Percentiles rank a stretch among this genome's conserved stretches.
Evolutionary conservation across 768 basidiomycete species (phyloP).

Genomic region (Daedalea quercina): DNA sequence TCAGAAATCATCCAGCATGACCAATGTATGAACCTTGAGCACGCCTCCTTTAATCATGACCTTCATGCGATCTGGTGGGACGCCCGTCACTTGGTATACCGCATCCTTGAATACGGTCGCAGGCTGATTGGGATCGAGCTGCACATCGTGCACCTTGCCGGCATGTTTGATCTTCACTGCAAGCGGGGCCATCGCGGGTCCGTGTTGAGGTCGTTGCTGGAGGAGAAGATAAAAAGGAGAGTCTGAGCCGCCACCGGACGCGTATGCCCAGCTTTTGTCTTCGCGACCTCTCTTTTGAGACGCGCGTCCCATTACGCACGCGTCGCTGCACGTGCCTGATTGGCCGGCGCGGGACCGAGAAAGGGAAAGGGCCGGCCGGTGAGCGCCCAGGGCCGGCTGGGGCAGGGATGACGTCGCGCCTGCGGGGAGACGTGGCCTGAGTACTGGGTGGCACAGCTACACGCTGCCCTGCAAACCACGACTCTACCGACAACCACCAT

Average conservation of each 20-base stretch:
- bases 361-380: not conserved
- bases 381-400: not conserved
- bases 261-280: not conserved
- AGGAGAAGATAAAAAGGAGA: not conserved
- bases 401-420: not conserved
- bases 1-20: not conserved
- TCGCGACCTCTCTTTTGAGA: not conserved
- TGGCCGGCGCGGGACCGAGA: not conserved
- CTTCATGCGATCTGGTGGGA: slow-evolving; percentile 91
- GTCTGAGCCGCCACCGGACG: not conserved
- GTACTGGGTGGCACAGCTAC: not conserved
- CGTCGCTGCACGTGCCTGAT: not conserved
- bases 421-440: not conserved
- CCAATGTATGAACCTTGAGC: slow-evolving; percentile 58
- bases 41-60: slow-evolving; percentile 92
- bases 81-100: slow-evolving; percentile 76
- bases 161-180: slow-evolving; percentile 87
- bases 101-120: slow-evolving; percentile 75
- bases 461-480: not conserved
- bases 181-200: slow-evolving; percentile 49
- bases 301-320: not conserved
- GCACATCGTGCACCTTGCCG: slow-evolving; percentile 67
- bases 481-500: not conserved
- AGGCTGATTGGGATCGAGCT: slow-evolving; percentile 67
- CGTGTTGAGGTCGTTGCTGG: not conserved